phyloP scores from a whole-genome alignment of 306 rosid genomes.

The Fragaria vesca region DNA sequence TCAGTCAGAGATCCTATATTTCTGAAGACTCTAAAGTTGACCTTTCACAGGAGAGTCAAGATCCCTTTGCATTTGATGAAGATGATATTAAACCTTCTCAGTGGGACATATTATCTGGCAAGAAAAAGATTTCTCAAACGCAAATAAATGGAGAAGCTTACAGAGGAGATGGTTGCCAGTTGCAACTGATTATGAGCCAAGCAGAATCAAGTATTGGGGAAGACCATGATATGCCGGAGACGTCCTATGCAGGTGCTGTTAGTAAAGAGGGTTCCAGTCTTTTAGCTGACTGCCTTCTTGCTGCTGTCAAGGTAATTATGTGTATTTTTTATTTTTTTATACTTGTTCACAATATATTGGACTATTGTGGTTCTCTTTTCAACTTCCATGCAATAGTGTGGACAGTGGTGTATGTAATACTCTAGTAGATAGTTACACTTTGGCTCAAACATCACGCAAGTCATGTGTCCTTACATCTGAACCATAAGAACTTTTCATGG shows the following conservation, averaged over 20 bases:
- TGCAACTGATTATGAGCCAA: conserved; percentile 42
- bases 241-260: conserved; percentile 37
- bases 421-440: neutral
- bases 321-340: conserved; percentile 17
- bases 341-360: neutral
- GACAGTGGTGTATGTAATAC: neutral
- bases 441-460: neutral
- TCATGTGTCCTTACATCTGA: neutral
- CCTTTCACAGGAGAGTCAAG: conserved; percentile 57
- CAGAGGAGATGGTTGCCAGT: conserved; percentile 53
- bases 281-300: conserved; percentile 79
- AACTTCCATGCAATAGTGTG: neutral
- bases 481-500: neutral
- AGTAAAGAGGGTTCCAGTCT: conserved; percentile 54
- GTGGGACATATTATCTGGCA: conserved; percentile 87
- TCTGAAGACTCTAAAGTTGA: conserved; percentile 36
- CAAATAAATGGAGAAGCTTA: conserved; percentile 29
- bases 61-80: conserved; percentile 98
- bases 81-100: conserved; percentile 76
- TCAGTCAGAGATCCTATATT: conserved; percentile 21
- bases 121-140: conserved; percentile 39
- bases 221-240: conserved; percentile 36
- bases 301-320: conserved; percentile 67
- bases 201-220: conserved; percentile 54
- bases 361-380: conserved; percentile 1